Evolutionary conservation across 306 rosid species (phyloP).

Genomic region (Cicer arietinum): DNA sequence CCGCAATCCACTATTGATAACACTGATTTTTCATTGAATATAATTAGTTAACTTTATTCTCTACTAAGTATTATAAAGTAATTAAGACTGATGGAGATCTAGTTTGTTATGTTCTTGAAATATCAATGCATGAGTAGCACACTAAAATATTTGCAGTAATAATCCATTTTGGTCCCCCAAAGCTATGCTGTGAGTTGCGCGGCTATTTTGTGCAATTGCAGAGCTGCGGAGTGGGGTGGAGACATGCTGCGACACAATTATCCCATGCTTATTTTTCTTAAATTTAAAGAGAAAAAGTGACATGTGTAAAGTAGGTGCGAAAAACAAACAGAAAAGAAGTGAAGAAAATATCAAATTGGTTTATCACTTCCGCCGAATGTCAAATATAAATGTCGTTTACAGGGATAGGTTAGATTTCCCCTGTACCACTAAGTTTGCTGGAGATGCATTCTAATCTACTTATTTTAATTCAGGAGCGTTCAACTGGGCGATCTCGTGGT

Average conservation of each 20-base stretch:
- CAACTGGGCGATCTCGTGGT: conserved; percentile 97
- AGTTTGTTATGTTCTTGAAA: not conserved
- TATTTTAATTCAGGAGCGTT: conserved; percentile 69
- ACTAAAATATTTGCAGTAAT: not conserved
- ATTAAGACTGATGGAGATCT: too few relatives aligned
- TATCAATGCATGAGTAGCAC: not conserved
- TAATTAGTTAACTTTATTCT: too few relatives aligned
- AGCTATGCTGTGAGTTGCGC: not conserved
- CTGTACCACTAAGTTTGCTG: conserved; percentile 12
- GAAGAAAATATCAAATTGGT: conserved; percentile 1
- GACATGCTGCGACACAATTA: not conserved
- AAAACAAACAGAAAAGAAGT: not conserved
- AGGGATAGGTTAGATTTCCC: conserved; percentile 12
- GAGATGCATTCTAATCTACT: conserved; percentile 30
- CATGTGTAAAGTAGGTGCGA: conserved; percentile 5
- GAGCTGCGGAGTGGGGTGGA: not conserved
- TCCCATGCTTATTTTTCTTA: conserved; percentile 10
- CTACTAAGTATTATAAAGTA: too few relatives aligned
- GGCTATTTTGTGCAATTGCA: not conserved
- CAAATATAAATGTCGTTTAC: conserved; percentile 2
- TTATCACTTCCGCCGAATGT: conserved; percentile 1
- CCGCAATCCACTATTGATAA: too few relatives aligned
- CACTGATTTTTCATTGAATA: too few relatives aligned
- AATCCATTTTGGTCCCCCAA: not conserved
- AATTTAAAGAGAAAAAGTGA: not conserved